These are phyloP conservation scores for Lasiodiplodia theobromae DNA, from an alignment of 2,329 filamentous ascomycete genomes.

Conservation along the genomic window DNA sequence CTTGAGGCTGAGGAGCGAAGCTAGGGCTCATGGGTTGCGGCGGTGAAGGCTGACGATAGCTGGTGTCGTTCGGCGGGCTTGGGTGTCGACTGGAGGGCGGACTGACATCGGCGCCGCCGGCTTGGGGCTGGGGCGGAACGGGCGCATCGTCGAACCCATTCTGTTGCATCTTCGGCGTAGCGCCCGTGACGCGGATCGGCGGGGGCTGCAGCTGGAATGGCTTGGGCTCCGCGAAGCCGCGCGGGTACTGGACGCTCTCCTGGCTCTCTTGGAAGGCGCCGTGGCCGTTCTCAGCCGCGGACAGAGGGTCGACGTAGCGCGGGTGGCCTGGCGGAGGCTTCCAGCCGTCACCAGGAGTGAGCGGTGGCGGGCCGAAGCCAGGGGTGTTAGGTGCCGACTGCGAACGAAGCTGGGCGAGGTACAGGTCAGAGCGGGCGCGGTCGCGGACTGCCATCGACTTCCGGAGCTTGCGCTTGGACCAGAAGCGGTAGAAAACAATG, in stretches of 20 bases:
- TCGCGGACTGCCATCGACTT: constrained; percentile 98
- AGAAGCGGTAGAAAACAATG: constrained; percentile 96
- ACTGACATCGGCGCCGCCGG: not conserved
- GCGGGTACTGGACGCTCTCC: constrained; percentile 56
- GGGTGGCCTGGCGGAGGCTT: constrained; percentile 53
- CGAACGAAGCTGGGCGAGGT: constrained; percentile 71
- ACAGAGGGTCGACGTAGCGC: constrained; percentile 47
- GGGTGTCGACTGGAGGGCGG: constrained; percentile 15
- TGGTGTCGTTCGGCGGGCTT: constrained; percentile 21
- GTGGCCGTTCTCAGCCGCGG: constrained; percentile 60
- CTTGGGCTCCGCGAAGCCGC: constrained; percentile 57
- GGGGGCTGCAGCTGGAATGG: constrained; percentile 89
- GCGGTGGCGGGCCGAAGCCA: constrained; percentile 75
- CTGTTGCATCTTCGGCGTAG: constrained; percentile 74
- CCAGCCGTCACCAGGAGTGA: constrained; percentile 59
- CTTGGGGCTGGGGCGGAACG: not conserved
- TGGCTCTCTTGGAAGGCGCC: constrained; percentile 57
- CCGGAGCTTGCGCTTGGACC: constrained; percentile 91
- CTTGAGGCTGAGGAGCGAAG: constrained; percentile 32
- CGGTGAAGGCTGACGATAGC: constrained; percentile 34
- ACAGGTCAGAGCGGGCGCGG: constrained; percentile 91
- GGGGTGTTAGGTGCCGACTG: constrained; percentile 96
- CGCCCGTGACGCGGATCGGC: constrained; percentile 76
- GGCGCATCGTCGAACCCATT: constrained; percentile 62
- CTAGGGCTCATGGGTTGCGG: constrained; percentile 37